These are phyloP conservation scores for Vairimorpha apis DNA, from an alignment of 371 early-diverging fungal species.

Conservation along the genomic window DNA sequence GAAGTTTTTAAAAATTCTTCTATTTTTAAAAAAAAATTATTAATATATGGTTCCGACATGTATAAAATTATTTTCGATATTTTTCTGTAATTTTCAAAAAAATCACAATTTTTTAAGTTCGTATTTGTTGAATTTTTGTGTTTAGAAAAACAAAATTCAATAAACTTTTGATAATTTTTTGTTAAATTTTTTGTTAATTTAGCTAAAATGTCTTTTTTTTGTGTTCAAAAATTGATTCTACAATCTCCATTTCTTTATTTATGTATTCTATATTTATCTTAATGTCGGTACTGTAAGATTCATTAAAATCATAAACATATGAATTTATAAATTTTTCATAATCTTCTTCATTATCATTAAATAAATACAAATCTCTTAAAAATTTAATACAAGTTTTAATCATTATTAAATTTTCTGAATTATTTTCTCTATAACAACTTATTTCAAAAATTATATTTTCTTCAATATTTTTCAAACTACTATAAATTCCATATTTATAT, in stretches of 20 bases:
- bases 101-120: too few species aligned
- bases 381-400: conserved; percentile 7
- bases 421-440: not conserved
- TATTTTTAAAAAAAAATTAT: too few species aligned
- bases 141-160: not conserved
- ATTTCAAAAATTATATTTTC: conserved; percentile 44
- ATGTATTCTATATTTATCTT: conserved; percentile 22
- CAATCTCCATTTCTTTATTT: conserved; percentile 34
- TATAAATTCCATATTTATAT: conserved; percentile 41
- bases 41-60: too few species aligned
- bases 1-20: too few species aligned
- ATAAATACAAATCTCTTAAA: conserved; percentile 13
- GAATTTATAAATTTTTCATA: conserved; percentile 14
- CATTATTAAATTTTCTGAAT: conserved; percentile 5
- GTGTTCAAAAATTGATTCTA: conserved; percentile 28
- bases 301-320: conserved; percentile 26
- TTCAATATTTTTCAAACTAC: conserved; percentile 16
- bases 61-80: too few species aligned
- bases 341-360: conserved; percentile 15
- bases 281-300: conserved; percentile 5
- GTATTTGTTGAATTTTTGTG: too few species aligned
- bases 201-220: conserved; percentile 3
- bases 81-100: too few species aligned
- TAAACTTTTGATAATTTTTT: conserved; percentile 3
- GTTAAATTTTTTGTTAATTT: conserved; percentile 1